These are phyloP conservation scores for Hymenoscyphus scutula DNA, from an alignment of 2,329 filamentous ascomycete genomes.

Conservation along the genomic window DNA sequence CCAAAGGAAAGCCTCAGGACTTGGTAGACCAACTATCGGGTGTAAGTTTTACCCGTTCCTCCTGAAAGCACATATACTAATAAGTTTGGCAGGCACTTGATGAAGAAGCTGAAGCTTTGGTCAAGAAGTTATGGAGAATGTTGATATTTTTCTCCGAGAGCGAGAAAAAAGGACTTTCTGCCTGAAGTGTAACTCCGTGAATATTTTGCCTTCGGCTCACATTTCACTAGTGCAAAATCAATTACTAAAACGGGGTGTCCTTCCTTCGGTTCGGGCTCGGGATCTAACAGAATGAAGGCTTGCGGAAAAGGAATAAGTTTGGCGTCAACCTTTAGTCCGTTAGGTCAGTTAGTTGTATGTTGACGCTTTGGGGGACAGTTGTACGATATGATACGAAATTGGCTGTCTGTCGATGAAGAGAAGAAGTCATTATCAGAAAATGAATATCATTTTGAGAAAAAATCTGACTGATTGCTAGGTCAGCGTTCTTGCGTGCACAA, in stretches of 20 bases:
- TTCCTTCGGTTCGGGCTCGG: neutral
- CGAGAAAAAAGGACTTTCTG: conserved; percentile 82
- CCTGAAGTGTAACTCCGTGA: conserved; percentile 40
- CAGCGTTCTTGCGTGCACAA: neutral
- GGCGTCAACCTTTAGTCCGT: no score
- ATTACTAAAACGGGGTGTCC: conserved; percentile 2
- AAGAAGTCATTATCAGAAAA: conserved; percentile 2
- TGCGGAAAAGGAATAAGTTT: no score
- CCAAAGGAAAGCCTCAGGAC: conserved; percentile 70
- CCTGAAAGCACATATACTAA: conserved; percentile 36
- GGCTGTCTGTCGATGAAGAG: neutral
- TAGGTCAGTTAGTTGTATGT: neutral
- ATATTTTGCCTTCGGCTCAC: neutral
- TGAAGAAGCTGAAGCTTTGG: conserved; percentile 88
- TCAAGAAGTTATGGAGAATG: conserved; percentile 98
- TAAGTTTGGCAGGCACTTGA: conserved; percentile 66
- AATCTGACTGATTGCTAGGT: conserved; percentile 4
- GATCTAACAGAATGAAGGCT: neutral
- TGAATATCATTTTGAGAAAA: neutral
- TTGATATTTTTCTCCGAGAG: conserved; percentile 96
- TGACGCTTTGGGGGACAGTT: neutral
- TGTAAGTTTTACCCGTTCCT: conserved; percentile 50
- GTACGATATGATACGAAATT: conserved; percentile 2
- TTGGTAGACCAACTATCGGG: conserved; percentile 82
- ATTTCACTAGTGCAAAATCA: neutral